Evolutionary conservation across 345 rosid species (phyloP), one percentile per base, ranked within the genome.

Genomic region (Lagerstroemia speciosa): DNA sequence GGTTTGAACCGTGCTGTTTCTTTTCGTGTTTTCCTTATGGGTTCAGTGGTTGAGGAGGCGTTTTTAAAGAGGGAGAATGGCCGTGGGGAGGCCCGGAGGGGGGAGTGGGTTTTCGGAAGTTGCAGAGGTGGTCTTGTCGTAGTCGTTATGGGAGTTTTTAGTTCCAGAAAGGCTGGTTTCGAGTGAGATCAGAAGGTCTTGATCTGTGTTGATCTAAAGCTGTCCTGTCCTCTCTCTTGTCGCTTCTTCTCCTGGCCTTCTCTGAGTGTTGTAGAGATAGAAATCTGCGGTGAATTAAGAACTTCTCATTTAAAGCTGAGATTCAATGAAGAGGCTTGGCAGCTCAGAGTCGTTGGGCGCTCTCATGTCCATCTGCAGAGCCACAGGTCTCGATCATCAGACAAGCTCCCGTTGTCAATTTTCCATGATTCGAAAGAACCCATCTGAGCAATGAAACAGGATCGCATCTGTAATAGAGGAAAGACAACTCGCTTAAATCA

Each of bases 321-420:
- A 45, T 45, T 45, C 17, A 45, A 93, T 90, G 98, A 93, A 93
- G 86, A 86, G 97, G 78, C 91, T 81, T 71, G 84, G 78, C 72
- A 90, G 92, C 78, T 86, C 97, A 73, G 98, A 89, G 78, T 90
- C 97, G 62, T 52, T 87, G 83, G 91, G 95, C 71, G 95, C 85
- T 78, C 79, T 90, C 75, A 86, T 87, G 76, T 84, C n/a, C n/a
- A n/a, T n/a, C n/a, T n/a, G n/a, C n/a, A n/a, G n/a, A n/a, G n/a
- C n/a, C n/a, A n/a, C n/a, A 90, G 93, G 98, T 88, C 76, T 57
- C 27, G 43, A 40, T 61, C 55, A 11, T 48, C 5, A 0, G n/a
- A 15, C 1, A 48, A n/a, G n/a, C n/a, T n/a, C 37, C 36, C 11
- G 31, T 29, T 9, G 0, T 14, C 60, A 22, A 29, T 0, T 67